Conservation (phyloP, 1,139 yeast species). For the Lodderomyces beijingensis region DNA sequence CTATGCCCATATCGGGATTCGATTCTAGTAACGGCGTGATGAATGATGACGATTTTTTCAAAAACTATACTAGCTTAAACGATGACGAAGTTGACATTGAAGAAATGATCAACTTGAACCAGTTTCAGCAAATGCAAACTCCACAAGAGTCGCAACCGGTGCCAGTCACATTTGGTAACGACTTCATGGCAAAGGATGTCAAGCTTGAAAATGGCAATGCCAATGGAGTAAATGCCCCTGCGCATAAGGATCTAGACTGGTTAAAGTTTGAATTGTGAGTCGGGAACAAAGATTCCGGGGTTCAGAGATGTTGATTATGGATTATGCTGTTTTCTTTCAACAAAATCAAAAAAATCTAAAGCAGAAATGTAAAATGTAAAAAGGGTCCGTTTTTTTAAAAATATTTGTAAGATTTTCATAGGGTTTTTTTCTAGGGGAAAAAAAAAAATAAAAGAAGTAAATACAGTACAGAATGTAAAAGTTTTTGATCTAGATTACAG, state of each 20-base stretch:
- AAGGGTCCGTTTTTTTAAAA: too few species aligned
- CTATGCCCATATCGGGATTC: conserved; percentile 1
- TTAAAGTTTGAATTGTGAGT: conserved; percentile 39
- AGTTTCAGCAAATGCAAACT: background rate
- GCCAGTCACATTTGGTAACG: background rate
- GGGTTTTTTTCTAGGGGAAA: too few species aligned
- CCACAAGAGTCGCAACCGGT: too few species aligned
- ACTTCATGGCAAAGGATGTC: background rate
- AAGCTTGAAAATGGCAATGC: background rate
- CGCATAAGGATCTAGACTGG: conserved; percentile 39
- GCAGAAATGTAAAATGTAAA: too few species aligned
- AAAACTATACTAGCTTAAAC: conserved; percentile 10
- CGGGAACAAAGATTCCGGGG: background rate
- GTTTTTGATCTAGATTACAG: too few species aligned
- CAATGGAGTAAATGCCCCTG: conserved; percentile 1
- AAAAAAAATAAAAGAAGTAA: too few species aligned
- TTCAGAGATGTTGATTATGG: too few species aligned
- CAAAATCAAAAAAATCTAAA: too few species aligned
- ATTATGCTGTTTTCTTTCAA: too few species aligned
- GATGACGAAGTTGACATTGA: conserved; percentile 7
- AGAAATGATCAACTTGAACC: background rate
- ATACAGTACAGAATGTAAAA: too few species aligned
- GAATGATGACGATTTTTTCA: conserved; percentile 12
- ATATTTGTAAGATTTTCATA: too few species aligned
- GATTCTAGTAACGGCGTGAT: conserved; percentile 2